Conservation (phyloP, 106 monocot species). For the Dioscorea dumetorum region DNA sequence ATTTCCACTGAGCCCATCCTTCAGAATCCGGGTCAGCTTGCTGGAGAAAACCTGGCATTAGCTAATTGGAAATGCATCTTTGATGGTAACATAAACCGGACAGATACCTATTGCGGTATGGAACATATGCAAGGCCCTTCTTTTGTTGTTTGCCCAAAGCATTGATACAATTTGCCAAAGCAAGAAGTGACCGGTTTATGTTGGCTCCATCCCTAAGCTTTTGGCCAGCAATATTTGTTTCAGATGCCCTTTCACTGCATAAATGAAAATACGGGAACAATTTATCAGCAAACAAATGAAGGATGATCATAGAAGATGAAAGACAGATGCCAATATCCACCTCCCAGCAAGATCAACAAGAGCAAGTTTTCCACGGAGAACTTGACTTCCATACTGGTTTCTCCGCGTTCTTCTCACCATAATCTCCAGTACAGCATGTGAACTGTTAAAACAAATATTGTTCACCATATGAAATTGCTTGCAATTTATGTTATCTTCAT, state of each 20-base stretch:
- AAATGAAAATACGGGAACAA: neutral
- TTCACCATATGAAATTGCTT: neutral
- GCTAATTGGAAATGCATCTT: neutral
- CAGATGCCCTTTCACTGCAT: constrained; percentile 92
- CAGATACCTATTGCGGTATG: constrained; percentile 91
- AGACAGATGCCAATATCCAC: constrained; percentile 13
- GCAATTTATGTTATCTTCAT: too few species aligned
- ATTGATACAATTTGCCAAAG: constrained; percentile 98
- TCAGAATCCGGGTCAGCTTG: constrained; percentile 92
- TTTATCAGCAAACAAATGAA: neutral
- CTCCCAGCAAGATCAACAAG: constrained; percentile 99
- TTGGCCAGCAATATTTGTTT: constrained; percentile 83
- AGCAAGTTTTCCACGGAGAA: constrained; percentile 95
- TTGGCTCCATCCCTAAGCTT: constrained; percentile 98
- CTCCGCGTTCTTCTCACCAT: constrained; percentile 82
- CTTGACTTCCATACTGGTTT: constrained; percentile 51
- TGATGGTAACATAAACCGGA: neutral
- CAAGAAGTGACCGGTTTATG: constrained; percentile 94
- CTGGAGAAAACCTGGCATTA: constrained; percentile 27
- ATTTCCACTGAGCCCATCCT: constrained; percentile 98
- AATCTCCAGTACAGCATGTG: constrained; percentile 96
- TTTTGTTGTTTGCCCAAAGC: constrained; percentile 96
- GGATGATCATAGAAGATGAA: neutral
- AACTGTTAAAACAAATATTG: constrained; percentile 28
- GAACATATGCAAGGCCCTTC: constrained; percentile 98